Evolutionary conservation across 2,329 filamentous ascomycete species (phyloP).

Genomic region (Penicillium sp.): DNA sequence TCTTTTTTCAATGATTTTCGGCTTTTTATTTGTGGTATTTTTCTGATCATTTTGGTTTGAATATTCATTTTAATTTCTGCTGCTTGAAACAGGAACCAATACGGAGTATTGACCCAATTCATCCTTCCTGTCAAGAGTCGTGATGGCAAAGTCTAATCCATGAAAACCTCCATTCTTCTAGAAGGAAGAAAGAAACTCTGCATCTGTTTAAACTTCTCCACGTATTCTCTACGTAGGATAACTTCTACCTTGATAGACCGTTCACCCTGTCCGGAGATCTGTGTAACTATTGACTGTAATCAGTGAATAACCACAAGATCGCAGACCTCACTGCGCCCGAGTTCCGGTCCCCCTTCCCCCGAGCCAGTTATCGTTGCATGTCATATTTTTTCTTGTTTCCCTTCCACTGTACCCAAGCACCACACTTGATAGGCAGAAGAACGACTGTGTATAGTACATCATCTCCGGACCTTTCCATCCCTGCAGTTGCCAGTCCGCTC

Average conservation of each 20-base stretch:
- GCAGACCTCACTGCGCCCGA: not conserved
- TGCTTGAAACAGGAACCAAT: not conserved
- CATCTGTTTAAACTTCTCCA: not conserved
- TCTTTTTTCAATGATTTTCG: conserved; percentile 8
- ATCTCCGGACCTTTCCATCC: not conserved
- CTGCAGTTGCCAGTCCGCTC: not conserved
- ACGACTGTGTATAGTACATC: not conserved
- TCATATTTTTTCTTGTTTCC: not conserved
- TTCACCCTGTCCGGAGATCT: not conserved
- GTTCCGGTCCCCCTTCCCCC: not conserved
- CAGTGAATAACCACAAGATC: too few relatives aligned
- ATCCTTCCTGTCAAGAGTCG: not conserved
- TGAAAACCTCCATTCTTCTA: not conserved
- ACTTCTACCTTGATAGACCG: not conserved
- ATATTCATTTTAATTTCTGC: not conserved
- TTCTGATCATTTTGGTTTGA: not conserved
- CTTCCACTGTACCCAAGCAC: not conserved
- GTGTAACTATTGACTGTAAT: too few relatives aligned
- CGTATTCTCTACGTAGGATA: too few relatives aligned
- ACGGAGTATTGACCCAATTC: not conserved
- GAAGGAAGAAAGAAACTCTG: not conserved
- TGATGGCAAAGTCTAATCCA: not conserved
- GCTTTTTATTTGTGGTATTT: conserved; percentile 4
- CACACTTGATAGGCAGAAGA: not conserved
- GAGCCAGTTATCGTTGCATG: not conserved